These are phyloP conservation scores for Eutypella sp. DNA, from an alignment of 2,329 filamentous ascomycete species.

Conservation along the genomic window DNA sequence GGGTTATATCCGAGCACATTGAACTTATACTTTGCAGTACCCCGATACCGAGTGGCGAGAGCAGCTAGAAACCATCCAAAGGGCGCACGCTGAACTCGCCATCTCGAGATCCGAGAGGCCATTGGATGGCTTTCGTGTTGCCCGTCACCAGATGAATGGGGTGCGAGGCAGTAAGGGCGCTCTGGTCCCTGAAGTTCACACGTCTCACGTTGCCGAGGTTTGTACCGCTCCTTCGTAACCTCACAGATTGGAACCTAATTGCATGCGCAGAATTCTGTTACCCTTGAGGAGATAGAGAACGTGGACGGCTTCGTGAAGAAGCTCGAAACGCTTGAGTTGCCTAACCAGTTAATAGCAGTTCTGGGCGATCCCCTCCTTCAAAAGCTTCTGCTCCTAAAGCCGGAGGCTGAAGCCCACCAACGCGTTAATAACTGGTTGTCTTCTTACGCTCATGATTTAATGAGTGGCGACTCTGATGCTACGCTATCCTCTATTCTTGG, in stretches of 20 bases:
- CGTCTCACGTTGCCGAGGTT: conserved; percentile 66
- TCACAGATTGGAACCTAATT: conserved; percentile 27
- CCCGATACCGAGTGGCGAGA: conserved; percentile 72
- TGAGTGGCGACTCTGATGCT: conserved; percentile 45
- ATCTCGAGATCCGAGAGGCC: conserved; percentile 34
- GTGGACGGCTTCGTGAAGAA: conserved; percentile 64
- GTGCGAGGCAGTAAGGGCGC: conserved; percentile 44
- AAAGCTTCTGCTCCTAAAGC: conserved; percentile 65
- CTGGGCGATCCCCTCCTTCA: conserved; percentile 72
- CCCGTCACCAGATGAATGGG: conserved; percentile 42
- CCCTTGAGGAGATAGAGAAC: conserved; percentile 73
- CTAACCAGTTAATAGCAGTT: conserved; percentile 75
- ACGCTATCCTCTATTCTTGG: conserved; percentile 51
- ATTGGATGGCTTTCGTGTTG: conserved; percentile 58
- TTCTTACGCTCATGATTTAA: conserved; percentile 50
- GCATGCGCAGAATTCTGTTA: conserved; percentile 50
- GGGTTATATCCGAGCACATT: not conserved
- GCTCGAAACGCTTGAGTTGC: conserved; percentile 73
- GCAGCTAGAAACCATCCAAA: conserved; percentile 63
- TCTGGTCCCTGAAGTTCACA: conserved; percentile 65
- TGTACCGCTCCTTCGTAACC: conserved; percentile 12
- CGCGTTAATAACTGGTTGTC: conserved; percentile 57
- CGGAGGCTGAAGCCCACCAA: conserved; percentile 44
- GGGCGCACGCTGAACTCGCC: conserved; percentile 45
- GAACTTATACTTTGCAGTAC: conserved; percentile 44